Percentiles rank a stretch among this genome's conserved stretches.
Evolutionary conservation across 257 asterid species (phyloP).

Genomic region (Gynochthodes officinalis): DNA sequence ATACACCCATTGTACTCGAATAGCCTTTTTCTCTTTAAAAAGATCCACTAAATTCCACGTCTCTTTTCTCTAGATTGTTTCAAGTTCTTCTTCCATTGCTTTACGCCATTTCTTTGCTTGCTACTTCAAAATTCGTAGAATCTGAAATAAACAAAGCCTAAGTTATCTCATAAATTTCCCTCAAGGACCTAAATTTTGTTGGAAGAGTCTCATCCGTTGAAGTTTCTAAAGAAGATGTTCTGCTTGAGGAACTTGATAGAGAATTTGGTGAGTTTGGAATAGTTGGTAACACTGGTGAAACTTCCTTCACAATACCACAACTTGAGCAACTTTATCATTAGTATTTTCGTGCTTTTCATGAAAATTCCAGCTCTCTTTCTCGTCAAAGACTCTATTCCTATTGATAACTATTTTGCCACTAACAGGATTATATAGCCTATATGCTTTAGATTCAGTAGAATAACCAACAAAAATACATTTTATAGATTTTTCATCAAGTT

Average conservation of each 20-base stretch:
- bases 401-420: neutral
- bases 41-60: too few species aligned
- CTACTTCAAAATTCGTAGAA: neutral
- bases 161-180: too few species aligned
- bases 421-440: neutral
- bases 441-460: conserved; percentile 8
- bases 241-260: too few species aligned
- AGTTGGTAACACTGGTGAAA: too few species aligned
- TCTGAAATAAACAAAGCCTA: neutral
- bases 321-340: neutral
- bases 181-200: too few species aligned
- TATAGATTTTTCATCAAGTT: neutral
- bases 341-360: too few species aligned
- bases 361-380: neutral
- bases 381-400: neutral
- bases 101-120: neutral
- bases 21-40: too few species aligned
- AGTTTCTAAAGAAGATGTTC: too few species aligned
- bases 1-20: too few species aligned
- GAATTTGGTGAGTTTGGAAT: too few species aligned
- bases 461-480: conserved; percentile 2
- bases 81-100: neutral
- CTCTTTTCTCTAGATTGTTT: too few species aligned
- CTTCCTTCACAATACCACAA: neutral
- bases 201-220: too few species aligned